Percentiles rank a stretch among this genome's conserved stretches.
These are phyloP conservation scores for Pseudogymnoascus sp. DNA, from an alignment of 2,329 filamentous ascomycete genomes.

Conservation along the genomic window DNA sequence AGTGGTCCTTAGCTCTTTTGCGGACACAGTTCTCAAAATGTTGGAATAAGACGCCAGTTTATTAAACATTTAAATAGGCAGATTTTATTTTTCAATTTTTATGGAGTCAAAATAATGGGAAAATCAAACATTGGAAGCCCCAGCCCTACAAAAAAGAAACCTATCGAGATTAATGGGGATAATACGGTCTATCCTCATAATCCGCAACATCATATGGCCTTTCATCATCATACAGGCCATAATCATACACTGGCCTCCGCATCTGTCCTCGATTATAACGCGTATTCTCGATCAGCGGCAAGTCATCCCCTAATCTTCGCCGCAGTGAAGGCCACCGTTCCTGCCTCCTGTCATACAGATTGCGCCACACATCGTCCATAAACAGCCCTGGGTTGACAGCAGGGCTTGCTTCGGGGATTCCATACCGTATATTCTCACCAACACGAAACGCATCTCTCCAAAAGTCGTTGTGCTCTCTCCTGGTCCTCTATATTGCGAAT, in stretches of 20 bases:
- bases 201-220: neutral
- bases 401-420: neutral
- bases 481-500: constrained; percentile 19
- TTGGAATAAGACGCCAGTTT: neutral
- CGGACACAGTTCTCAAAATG: neutral
- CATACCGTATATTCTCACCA: constrained; percentile 12
- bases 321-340: neutral
- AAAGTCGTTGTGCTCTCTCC: constrained; percentile 22
- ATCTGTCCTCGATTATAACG: neutral
- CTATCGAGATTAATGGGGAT: neutral
- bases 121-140: neutral
- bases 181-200: neutral
- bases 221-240: neutral
- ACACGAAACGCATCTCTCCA: constrained; percentile 26
- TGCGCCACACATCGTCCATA: neutral
- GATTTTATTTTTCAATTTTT: neutral
- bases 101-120: neutral
- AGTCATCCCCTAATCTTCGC: neutral
- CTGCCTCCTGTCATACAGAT: neutral
- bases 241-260: neutral
- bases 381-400: neutral
- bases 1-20: neutral
- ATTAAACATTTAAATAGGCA: neutral
- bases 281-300: neutral
- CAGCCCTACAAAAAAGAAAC: neutral